Base-by-base conservation (phyloP, 345 rosid species). In the Firmiana major region DNA sequence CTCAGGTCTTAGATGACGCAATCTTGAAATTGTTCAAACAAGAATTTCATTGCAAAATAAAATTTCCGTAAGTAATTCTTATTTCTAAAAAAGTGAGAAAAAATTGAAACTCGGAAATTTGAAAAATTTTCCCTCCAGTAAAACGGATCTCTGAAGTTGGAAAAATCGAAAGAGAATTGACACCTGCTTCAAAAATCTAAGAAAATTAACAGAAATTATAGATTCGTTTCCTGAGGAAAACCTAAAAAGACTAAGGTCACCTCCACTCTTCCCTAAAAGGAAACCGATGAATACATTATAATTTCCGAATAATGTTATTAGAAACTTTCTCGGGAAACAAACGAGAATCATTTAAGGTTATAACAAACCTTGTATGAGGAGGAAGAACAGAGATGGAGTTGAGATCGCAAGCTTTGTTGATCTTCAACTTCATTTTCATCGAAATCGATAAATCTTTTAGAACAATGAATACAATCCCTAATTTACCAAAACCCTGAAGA, bases 381-480 rank as follows among this genome's bases (percentile, higher is more conserved):
- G 98, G 97, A 79, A 97, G 85, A 63, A 92, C 96, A 15, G 97
- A 91, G 49, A 94, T 90, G 77, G 98, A 94, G 81, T 81, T 90
- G 81, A 92, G 94, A 80, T 91, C 98, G 87, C 87, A 89, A 28
- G 90, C 97, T 88, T 85, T 91, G 87, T 94, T 94, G 86, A 92
- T 88, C 86, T 94, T 96, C 97, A 92, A 81, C 88, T 93, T 96
- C 97, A 89, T 92, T 80, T 75, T 19, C 19, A 34, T 31, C 31
- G 16, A 38, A 71, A 53, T 67, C 26, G 60, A 42, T 22, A 6
- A 74, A 46, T 69, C 55, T 45, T 67, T 11, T 42, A 10, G n/a
- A 59, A 16, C 43, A 7, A 75, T 6, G 24, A 42, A 71, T 13
- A 21, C 57, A 55, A 75, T 53, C 36, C 79, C 77, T 65, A 48